A percentile compares a stretch with the other conserved stretches of the same genome.
Evolutionary conservation across 257 asterid genomes (phyloP).

Genomic region (Parsonsia alboflavescens): DNA sequence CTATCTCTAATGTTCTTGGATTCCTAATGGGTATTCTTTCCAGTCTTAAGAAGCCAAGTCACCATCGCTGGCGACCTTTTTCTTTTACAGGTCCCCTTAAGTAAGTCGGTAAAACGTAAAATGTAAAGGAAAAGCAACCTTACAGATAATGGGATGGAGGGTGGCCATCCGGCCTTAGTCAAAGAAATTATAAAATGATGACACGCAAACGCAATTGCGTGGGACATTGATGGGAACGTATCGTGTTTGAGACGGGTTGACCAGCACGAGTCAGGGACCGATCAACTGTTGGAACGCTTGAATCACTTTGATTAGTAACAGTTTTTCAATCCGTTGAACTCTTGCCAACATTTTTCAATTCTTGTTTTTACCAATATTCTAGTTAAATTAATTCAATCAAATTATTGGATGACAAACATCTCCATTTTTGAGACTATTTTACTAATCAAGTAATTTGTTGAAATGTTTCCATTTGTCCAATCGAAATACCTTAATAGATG

Average conservation of each 20-base stretch:
- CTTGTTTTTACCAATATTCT: too few relatives aligned
- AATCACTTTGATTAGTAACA: too few relatives aligned
- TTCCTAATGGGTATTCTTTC: conserved; percentile 1
- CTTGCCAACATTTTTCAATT: too few relatives aligned
- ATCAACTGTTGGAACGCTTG: neutral
- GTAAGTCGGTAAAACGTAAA: conserved; percentile 5
- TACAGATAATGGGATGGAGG: neutral
- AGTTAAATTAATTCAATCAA: too few relatives aligned
- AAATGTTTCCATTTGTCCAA: too few relatives aligned
- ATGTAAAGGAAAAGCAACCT: neutral
- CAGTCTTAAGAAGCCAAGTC: neutral
- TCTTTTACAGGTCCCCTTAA: neutral
- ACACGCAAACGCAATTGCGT: neutral
- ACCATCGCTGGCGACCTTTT: neutral
- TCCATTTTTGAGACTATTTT: too few relatives aligned
- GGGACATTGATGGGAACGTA: conserved; percentile 8
- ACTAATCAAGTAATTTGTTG: too few relatives aligned
- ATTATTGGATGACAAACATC: too few relatives aligned
- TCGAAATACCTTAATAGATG: too few relatives aligned
- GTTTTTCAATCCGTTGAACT: too few relatives aligned
- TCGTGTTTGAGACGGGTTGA: conserved; percentile 25
- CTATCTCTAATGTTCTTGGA: conserved; percentile 13
- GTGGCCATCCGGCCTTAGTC: conserved; percentile 11
- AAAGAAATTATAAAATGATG: neutral
- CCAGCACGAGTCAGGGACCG: neutral